These are phyloP conservation scores for Thalassia testudinum DNA, from an alignment of 116 monocot species.

Conservation along the genomic window DNA sequence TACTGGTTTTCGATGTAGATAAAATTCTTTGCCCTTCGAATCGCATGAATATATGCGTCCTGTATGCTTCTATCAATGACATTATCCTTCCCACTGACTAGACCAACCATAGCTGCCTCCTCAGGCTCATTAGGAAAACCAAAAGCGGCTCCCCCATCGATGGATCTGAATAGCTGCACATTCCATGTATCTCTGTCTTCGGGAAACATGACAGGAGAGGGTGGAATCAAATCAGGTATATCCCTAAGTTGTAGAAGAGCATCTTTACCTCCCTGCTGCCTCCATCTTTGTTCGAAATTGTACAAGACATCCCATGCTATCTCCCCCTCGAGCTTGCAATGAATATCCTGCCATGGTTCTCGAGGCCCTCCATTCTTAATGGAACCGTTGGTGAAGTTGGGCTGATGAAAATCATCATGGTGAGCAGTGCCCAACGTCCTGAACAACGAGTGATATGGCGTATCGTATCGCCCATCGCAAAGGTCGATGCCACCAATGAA, in stretches of 20 bases:
- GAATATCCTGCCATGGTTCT: conserved; percentile 78
- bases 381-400: conserved; percentile 35
- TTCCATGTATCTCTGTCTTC: conserved; percentile 45
- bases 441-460: conserved; percentile 54
- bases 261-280: conserved; percentile 41
- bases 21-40: conserved; percentile 44
- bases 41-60: conserved; percentile 56
- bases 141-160: conserved; percentile 49
- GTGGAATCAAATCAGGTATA: conserved; percentile 17
- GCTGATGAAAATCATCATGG: conserved; percentile 57
- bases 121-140: conserved; percentile 48
- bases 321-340: conserved; percentile 48
- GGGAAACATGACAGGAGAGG: conserved; percentile 22
- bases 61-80: conserved; percentile 64
- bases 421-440: conserved; percentile 40
- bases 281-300: conserved; percentile 68
- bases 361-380: conserved; percentile 56
- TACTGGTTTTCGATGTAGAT: conserved; percentile 81
- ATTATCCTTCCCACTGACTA: conserved; percentile 54
- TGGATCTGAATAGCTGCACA: conserved; percentile 64
- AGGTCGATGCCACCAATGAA: conserved; percentile 49
- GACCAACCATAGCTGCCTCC: conserved; percentile 32
- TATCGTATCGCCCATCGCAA: conserved; percentile 42
- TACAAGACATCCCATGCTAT: conserved; percentile 53
- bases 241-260: conserved; percentile 20